Conservation (phyloP, 306 rosid genomes). For the Cyclanthera cordifolia region DNA sequence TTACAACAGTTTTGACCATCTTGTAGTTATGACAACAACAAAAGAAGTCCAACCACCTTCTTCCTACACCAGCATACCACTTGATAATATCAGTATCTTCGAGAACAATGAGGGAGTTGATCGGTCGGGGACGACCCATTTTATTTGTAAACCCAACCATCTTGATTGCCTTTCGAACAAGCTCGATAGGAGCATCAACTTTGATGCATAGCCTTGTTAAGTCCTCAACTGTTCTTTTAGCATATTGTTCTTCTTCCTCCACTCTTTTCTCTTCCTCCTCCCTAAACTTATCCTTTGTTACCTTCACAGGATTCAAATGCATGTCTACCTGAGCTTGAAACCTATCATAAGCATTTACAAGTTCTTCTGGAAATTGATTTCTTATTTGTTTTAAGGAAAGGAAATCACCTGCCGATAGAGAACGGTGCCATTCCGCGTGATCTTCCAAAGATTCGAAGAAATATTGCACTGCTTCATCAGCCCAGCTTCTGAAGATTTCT, state of each 20-base stretch:
- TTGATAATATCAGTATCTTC: conserved; percentile 72
- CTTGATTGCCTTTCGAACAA: conserved; percentile 57
- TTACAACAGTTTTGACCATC: conserved; percentile 61
- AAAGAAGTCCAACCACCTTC: conserved; percentile 78
- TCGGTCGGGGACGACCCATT: conserved; percentile 80
- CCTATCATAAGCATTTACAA: conserved; percentile 61
- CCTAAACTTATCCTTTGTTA: conserved; percentile 24
- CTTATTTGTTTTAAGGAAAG: conserved; percentile 64
- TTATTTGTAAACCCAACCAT: conserved; percentile 71
- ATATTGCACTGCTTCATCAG: conserved; percentile 51
- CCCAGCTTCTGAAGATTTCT: conserved; percentile 57
- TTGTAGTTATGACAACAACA: conserved; percentile 83
- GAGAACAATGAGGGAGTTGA: conserved; percentile 49
- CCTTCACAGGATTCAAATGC: conserved; percentile 57
- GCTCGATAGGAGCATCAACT: conserved; percentile 68
- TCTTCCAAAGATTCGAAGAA: conserved; percentile 53
- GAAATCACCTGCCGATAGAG: conserved; percentile 54
- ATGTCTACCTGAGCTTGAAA: conserved; percentile 70
- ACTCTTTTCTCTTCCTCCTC: conserved; percentile 54
- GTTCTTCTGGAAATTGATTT: conserved; percentile 58
- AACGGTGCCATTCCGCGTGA: conserved; percentile 57
- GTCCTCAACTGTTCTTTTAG: conserved; percentile 58
- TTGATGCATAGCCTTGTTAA: conserved; percentile 65
- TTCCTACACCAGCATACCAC: conserved; percentile 82
- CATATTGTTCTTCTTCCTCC: conserved; percentile 52